A percentile compares a stretch with the other conserved stretches of the same genome.
Conservation (phyloP, 192 early-diverging fungal species). For the Borealophlyctis nickersoniae region DNA sequence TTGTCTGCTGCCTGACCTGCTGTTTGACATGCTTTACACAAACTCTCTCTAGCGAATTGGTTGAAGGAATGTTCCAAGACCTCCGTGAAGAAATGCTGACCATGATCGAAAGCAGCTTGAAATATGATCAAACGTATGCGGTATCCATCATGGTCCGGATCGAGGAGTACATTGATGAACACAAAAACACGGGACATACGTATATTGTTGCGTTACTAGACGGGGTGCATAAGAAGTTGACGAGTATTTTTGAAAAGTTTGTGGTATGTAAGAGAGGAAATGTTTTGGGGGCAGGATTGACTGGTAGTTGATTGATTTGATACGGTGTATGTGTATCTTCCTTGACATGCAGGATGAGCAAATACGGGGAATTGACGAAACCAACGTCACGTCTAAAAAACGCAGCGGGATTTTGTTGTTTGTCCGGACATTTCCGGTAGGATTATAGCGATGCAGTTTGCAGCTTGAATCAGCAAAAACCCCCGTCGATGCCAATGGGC, state of each 20-base stretch:
- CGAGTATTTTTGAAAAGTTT: constrained; percentile 74
- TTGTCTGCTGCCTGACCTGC: background rate
- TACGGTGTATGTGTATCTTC: constrained; percentile 9
- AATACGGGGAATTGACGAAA: constrained; percentile 84
- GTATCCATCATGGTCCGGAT: constrained; percentile 84
- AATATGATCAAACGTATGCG: constrained; percentile 45
- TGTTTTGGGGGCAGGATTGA: constrained; percentile 15
- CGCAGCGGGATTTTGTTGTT: constrained; percentile 87
- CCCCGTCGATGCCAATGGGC: background rate
- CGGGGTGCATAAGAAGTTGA: constrained; percentile 61
- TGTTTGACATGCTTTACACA: background rate
- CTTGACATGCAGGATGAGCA: constrained; percentile 70
- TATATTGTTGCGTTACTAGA: constrained; percentile 67
- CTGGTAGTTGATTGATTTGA: background rate
- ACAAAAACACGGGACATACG: constrained; percentile 69
- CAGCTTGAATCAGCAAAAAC: background rate
- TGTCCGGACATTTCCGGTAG: constrained; percentile 82
- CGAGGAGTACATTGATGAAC: constrained; percentile 66
- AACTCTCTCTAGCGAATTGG: constrained; percentile 60
- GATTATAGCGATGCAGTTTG: background rate
- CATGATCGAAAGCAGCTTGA: constrained; percentile 72
- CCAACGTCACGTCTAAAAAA: constrained; percentile 82
- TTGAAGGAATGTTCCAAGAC: constrained; percentile 75
- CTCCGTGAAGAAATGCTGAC: constrained; percentile 68
- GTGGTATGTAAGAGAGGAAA: constrained; percentile 27